A percentile compares a stretch with the other conserved stretches of the same genome.
Evolutionary conservation across 768 basidiomycete genomes (phyloP).

Genomic region (Boletus pseudopeckii): DNA sequence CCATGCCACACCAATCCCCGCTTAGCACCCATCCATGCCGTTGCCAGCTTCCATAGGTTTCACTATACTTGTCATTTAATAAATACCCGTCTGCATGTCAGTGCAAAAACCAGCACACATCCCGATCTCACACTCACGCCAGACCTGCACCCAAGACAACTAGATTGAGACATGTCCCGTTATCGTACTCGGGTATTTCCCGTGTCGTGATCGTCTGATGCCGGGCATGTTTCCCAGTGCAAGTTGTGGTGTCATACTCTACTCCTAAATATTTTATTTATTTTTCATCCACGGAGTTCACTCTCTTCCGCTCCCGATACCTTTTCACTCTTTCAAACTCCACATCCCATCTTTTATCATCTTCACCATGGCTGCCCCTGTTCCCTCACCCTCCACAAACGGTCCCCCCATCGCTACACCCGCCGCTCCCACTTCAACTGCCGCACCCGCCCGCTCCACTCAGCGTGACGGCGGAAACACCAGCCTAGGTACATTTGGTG

Average conservation of each 20-base stretch:
- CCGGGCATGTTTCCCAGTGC: no score
- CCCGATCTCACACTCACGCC: not conserved
- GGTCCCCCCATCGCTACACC: not conserved
- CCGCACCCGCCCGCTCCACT: slow-evolving; percentile 52
- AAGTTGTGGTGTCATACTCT: no score
- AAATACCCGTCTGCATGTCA: no score
- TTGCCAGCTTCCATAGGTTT: slow-evolving; percentile 1
- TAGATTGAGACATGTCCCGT: slow-evolving; percentile 1
- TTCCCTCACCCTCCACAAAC: slow-evolving; percentile 1
- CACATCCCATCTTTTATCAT: not conserved
- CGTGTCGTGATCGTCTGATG: not conserved
- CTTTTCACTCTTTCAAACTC: not conserved
- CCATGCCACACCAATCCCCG: slow-evolving; percentile 1
- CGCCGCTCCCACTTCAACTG: not conserved
- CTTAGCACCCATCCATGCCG: slow-evolving; percentile 8
- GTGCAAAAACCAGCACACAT: no score
- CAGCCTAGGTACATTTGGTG: slow-evolving; percentile 71
- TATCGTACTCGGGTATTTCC: not conserved
- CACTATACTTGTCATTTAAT: no score
- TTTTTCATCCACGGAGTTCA: not conserved
- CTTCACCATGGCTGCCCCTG: slow-evolving; percentile 17
- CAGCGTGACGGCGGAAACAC: slow-evolving; percentile 50
- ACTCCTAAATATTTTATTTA: not conserved
- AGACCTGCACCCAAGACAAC: not conserved
- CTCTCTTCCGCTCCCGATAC: slow-evolving; percentile 5